Evolutionary conservation across 768 basidiomycete species (phyloP), one percentile per base, ranked within the genome.

Genomic region (Tricholoma matsutake): DNA sequence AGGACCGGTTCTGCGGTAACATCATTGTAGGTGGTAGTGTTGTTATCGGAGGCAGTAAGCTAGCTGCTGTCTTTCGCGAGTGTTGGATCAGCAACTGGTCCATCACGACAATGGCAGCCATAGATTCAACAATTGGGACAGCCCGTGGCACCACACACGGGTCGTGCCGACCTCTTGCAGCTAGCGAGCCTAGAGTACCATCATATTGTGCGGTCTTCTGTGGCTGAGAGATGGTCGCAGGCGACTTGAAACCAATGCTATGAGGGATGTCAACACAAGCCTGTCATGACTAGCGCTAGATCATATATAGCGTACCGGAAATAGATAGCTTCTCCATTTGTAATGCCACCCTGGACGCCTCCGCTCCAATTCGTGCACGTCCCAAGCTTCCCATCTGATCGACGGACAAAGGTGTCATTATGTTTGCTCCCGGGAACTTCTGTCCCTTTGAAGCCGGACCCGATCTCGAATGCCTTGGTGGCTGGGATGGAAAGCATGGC

Each of bases 401-500:
- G 83, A 58, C 73, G 67, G 20, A 91, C 78, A 73, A 96, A 99
- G 20, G 85, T 73, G 73, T 99, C 97, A 74, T 99, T 99, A 78
- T 99, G 97, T 69, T 83, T 83, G 75, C 88, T 91, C 37, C 97
- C 97, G 6, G 93, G 91, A 49, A 98, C 87, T 75, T 96, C 90
- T 5, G 95, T 94, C 6, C 97, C 97, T 65, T 86, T 83, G 83
- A 99, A 97, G 25, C 97, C 97, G 31, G 94, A 96, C 41, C 97
- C 97, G 64, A 98, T 88, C 77, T 99, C 97, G 74, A 99, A 98
- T 6, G 87, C 94, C 71, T 99, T 99, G 58, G 97, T 98, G 16
- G 97, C 96, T 28, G 97, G 97, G 70, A 99, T 97, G 58, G 95
- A 97, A 56, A 99, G 84, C 96, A 99, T 98, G 7, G 97, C 97